Base-by-base conservation (phyloP, 2,329 filamentous ascomycete genomes). In the Myriangium duriaei region DNA sequence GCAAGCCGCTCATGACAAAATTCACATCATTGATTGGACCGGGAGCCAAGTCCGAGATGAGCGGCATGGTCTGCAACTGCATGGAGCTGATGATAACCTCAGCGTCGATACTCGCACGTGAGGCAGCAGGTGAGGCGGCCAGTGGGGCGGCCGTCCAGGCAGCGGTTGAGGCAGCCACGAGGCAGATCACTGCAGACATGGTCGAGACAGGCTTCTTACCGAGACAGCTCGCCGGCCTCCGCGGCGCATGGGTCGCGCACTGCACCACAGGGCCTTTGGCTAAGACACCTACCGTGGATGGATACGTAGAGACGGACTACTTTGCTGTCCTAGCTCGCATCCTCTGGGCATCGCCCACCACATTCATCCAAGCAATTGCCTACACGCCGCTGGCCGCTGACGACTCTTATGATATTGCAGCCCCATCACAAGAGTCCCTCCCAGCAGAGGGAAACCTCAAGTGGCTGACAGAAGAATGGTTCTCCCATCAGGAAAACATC, bases 241-340 rank as follows among this genome's bases (percentile, higher is more conserved):
- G 58, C 12, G 58, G 56, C 9, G 54, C 53, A 32, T 63, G 75
- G 69, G 72, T 81, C 51, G 78, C 83, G 2, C 79, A 82, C 49
- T 79, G 92, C 55, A 84, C 81, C 0, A 82, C 81, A 0, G 88
- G 91, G 0, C 87, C 88, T 0, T 81, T 83, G 51, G 71, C 72
- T 16, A 81, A 72, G 47, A 67, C 74, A 13, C 72, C 77, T 29
- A 72, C 74, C 18, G 72, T 95, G 21, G 79, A 80, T 49, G 75
- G 77, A 10, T 70, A 86, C 9, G 78, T 82, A 1, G 77, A 94
- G 52, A 81, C 81, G 0, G 83, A 94, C 53, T 94, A 93, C 56
- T 81, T 93, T 52, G 73, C 76, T 4, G 76, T 96, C 2, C 68
- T 98, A 2, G 79, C 84, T 2, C 79, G 87, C 1, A 70, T 96